Conservation (phyloP, 176 grass and related monocot species). For the sorghum (Sorghum bicolor) region Sorghum_bicolor_NCBIv3 NC_012874.2:2356001-2356500, state of each 20-base stretch:
- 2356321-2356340: not conserved
- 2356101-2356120: conserved; percentile 92
- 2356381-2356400: not conserved
- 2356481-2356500: not conserved
- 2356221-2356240: not conserved
- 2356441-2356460: not conserved
- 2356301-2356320: conserved; percentile 3
- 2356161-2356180: not conserved
- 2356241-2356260: not conserved
- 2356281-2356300: conserved; percentile 21
- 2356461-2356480: not conserved
- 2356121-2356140: conserved; percentile 47
- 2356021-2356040: conserved; percentile 62
- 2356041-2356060: conserved; percentile 65
- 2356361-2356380: not conserved
- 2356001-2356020: conserved; percentile 69
- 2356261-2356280: conserved; percentile 20
- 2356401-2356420: not conserved
- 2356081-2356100: conserved; percentile 74
- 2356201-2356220: not conserved
- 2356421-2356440: not conserved
- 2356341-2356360: not conserved
- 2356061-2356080: conserved; percentile 37
- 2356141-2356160: conserved; percentile 13
- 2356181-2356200: not conserved